phyloP scores from a whole-genome alignment of 306 rosid species.

The Sicyos edulis region DNA sequence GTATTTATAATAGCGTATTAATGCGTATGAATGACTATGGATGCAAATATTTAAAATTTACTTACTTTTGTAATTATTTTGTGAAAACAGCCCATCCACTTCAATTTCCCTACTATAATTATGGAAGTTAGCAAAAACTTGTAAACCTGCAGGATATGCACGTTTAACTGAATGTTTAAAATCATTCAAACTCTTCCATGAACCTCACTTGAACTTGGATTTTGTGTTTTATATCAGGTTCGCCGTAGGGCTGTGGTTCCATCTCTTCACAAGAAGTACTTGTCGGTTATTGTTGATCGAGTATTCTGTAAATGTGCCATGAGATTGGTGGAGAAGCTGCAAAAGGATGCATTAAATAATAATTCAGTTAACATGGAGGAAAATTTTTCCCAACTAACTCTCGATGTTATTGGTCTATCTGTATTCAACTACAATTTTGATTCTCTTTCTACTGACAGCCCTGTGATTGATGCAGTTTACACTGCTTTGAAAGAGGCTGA shows the following conservation, averaged over 20 bases:
- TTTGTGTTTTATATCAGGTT: constrained; percentile 47
- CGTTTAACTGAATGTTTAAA: not conserved
- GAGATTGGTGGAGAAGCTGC: constrained; percentile 87
- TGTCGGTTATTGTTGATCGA: constrained; percentile 76
- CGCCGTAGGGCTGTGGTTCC: constrained; percentile 98
- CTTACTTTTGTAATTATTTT: no score
- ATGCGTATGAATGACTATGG: no score
- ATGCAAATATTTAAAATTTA: no score
- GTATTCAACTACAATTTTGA: constrained; percentile 88
- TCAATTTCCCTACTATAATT: no score
- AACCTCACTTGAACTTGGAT: constrained; percentile 14
- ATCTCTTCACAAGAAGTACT: constrained; percentile 87
- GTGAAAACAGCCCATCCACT: no score
- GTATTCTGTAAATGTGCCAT: constrained; percentile 82
- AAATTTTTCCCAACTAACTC: constrained; percentile 80
- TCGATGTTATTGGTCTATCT: constrained; percentile 90
- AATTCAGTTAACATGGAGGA: constrained; percentile 85
- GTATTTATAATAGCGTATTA: no score
- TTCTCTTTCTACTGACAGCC: constrained; percentile 65
- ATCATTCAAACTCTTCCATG: not conserved
- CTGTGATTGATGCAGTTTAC: constrained; percentile 87
- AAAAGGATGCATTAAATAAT: constrained; percentile 51
- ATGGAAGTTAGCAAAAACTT: not conserved
- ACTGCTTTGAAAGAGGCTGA: constrained; percentile 94
- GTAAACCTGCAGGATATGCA: not conserved